Evolutionary conservation across 352 stramenopile genomes (phyloP).

Genomic region (Phytophthora tentaculata): DNA sequence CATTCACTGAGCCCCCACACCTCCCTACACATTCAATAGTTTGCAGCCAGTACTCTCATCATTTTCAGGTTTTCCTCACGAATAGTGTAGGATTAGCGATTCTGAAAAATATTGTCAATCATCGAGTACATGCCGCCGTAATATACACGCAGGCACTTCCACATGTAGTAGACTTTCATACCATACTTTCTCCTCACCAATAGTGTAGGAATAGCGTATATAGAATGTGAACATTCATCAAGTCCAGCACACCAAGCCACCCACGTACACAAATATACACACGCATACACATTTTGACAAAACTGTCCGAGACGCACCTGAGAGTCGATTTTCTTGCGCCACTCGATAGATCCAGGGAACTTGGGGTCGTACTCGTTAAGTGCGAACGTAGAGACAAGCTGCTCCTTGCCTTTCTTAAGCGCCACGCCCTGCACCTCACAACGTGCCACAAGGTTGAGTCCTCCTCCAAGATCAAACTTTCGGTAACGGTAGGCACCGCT

Average conservation of each 20-base stretch:
- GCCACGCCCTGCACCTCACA: conserved; percentile 95
- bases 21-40: conserved; percentile 10
- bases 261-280: conserved; percentile 25
- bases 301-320: conserved; percentile 52
- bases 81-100: conserved; percentile 36
- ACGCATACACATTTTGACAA: conserved; percentile 10
- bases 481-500: conserved; percentile 97
- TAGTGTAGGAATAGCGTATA: conserved; percentile 78
- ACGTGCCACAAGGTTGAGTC: conserved; percentile 91
- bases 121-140: conserved; percentile 14
- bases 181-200: conserved; percentile 47
- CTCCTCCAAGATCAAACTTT: conserved; percentile 94
- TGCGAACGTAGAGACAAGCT: conserved; percentile 95
- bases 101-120: conserved; percentile 32
- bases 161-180: conserved; percentile 45
- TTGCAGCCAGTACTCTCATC: conserved; percentile 22
- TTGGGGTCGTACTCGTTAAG: conserved; percentile 98
- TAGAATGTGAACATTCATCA: conserved; percentile 66
- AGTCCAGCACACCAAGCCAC: conserved; percentile 43
- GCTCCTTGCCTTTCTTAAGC: conserved; percentile 85
- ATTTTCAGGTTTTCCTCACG: conserved; percentile 26
- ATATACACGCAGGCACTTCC: conserved; percentile 14
- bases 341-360: conserved; percentile 87
- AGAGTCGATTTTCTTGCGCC: conserved; percentile 98
- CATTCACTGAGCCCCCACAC: conserved; percentile 20